phyloP scores from a whole-genome alignment of 331 rosid genomes.

The Dryas integrifolia region DNA sequence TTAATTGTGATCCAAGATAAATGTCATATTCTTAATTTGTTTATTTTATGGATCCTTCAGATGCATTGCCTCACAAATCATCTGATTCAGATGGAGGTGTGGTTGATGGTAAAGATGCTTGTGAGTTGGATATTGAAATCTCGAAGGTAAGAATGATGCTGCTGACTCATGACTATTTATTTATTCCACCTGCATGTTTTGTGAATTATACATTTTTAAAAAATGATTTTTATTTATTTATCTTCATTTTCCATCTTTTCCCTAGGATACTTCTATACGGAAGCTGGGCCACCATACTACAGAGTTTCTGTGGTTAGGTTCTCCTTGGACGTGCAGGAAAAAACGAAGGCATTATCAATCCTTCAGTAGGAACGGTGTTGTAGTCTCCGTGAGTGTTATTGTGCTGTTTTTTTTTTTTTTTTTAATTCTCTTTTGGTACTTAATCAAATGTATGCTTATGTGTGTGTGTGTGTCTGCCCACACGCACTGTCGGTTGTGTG shows the following conservation, averaged over 20 bases:
- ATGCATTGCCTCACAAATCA: slow-evolving; percentile 18
- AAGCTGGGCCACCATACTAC: slow-evolving; percentile 29
- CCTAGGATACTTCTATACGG: slow-evolving; percentile 45
- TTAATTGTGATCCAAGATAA: background rate
- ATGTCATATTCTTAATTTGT: background rate
- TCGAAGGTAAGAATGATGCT: slow-evolving; percentile 46
- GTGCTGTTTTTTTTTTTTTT: background rate
- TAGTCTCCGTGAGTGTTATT: slow-evolving; percentile 59
- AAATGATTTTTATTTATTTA: background rate
- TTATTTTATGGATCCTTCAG: slow-evolving; percentile 26
- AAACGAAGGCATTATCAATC: slow-evolving; percentile 64
- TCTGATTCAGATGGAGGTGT: slow-evolving; percentile 15
- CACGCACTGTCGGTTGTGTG: background rate
- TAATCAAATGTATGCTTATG: background rate
- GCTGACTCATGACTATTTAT: background rate
- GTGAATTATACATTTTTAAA: background rate
- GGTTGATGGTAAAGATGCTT: slow-evolving; percentile 26
- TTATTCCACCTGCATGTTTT: background rate
- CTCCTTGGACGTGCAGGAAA: slow-evolving; percentile 57
- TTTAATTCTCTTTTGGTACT: background rate
- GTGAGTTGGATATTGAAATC: slow-evolving; percentile 29
- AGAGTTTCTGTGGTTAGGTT: slow-evolving; percentile 69
- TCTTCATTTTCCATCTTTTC: background rate
- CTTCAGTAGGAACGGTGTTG: slow-evolving; percentile 55
- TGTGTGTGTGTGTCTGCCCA: too few species aligned